Conservation (phyloP, 2,329 filamentous ascomycete genomes). For the Nothophoma quercina region DNA sequence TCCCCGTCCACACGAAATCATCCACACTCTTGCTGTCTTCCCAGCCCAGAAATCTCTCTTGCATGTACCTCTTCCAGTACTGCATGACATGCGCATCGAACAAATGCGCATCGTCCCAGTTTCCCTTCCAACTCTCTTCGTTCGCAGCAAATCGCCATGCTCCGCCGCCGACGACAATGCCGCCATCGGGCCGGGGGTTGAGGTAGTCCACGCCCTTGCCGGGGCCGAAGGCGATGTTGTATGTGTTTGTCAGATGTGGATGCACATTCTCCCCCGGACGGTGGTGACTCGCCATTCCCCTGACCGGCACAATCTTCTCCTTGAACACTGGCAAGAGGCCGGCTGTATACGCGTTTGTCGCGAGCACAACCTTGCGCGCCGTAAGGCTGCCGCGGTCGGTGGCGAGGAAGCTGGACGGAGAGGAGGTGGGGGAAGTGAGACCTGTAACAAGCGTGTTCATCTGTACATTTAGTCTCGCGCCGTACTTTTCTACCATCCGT, state of each 20-base stretch:
- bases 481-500: constrained; percentile 22
- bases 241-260: constrained; percentile 35
- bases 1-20: constrained; percentile 55
- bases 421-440: constrained; percentile 1
- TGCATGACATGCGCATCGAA: constrained; percentile 51
- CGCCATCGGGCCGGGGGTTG: constrained; percentile 23
- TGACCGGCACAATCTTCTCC: constrained; percentile 46
- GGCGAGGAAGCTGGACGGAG: constrained; percentile 12
- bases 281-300: constrained; percentile 40
- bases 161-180: constrained; percentile 45
- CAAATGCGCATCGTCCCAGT: constrained; percentile 55
- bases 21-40: constrained; percentile 51
- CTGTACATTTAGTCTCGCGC: constrained; percentile 30
- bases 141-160: constrained; percentile 45
- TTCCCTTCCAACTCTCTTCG: constrained; percentile 55
- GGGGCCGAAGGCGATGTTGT: constrained; percentile 33
- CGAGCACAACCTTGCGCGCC: constrained; percentile 33
- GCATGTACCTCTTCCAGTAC: constrained; percentile 61
- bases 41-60: constrained; percentile 59
- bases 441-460: constrained; percentile 36
- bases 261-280: constrained; percentile 12
- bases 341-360: constrained; percentile 41
- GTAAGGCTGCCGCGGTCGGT: constrained; percentile 32
- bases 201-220: constrained; percentile 19
- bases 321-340: constrained; percentile 43